Base-by-base conservation (phyloP, 139 green algal species). In the Trebouxia sp. region DNA sequence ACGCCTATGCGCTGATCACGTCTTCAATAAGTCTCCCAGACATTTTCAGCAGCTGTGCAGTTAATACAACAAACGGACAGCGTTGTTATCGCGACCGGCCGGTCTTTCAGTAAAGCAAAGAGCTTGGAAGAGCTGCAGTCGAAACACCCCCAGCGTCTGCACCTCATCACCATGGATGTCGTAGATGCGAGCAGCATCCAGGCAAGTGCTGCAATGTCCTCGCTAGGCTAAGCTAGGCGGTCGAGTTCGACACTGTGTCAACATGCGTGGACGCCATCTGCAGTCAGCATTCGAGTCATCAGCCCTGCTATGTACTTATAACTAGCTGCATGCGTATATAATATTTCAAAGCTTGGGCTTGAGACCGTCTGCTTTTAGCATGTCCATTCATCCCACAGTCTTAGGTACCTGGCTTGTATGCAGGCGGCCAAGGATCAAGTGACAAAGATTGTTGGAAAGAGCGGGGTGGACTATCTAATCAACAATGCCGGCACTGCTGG, bases 401-500 rank as follows among this genome's bases (percentile, higher is more conserved):
- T n/a, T n/a, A n/a, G n/a, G n/a, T n/a, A n/a, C n/a, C n/a, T n/a
- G 24, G 5, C 14, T 30, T 41, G 28, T 69, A 20, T 69, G 58
- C 58, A 69, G 58, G 58, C 58, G 41, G 58, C 58, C 20, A 30
- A 42, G 28, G 6, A 69, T 10, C 30, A 39, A 17, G 58, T 69
- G 5, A 6, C 58, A 43, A 17, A 42, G 2, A 7, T 69, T 8
- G 41, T 10, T 17, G 58, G 58, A 10, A 6, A 69, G 58, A 69
- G 58, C 24, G 58, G 58, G 39, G 58, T 69, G 28, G 58, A 69
- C 12, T 69, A 69, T 22, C 58, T 69, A 10, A 39, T 69, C 58
- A 69, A 69, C 58, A 69, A 69, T 69, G 58, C 58, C 26, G 58
- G 58, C 58, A 41, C 28, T n/a, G 58, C 58, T 22, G 10, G 10